Base-by-base conservation (phyloP, 225 moss, liverwort and hornwort species). In the Ulota crispa region DNA sequence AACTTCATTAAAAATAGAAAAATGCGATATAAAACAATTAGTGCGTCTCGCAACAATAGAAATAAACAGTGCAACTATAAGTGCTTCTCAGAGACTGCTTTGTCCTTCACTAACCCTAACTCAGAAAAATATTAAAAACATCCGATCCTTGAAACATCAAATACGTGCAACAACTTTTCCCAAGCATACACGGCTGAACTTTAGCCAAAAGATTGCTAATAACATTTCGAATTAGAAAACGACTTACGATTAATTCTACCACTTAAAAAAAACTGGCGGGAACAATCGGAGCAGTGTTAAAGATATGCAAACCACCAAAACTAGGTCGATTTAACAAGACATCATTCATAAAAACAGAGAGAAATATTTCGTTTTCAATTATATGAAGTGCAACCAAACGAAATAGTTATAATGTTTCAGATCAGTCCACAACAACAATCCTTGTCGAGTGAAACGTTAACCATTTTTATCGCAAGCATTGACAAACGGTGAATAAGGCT, bases 21-120 rank as follows among this genome's bases (percentile, higher is more conserved):
- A 50, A 18, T 50, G 50, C 16, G 18, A 6, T 50, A 50, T 50
- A 50, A 50, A 50, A 50, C 16, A 50, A 50, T 18, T 6, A 50
- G 50, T 50, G 50, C 50, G 50, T 50, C 18, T 50, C 18, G 50
- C 50, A 50, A 50, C 18, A 50, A 50, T 50, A 18, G 18, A 50
- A 50, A 50, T 18, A 50, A 18, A 50, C 50, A 18, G 50, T 50
- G 18, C 59, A 41, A 3, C 41, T 68, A 34, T 28, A 50, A 55
- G 9, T 60, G 32, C 4, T 4, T 39, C 12, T 19, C 27, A 59
- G 6, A 23, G 57, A 14, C 70, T 59, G 26, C 21, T 34, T 55
- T 15, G 11, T 28, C 10, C 56, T 67, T 36, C 54, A 13, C 13
- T 50, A 84, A 87, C 70, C 84, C 70, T 71, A 81, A 39, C 34